Evolutionary conservation across 2,329 filamentous ascomycete species (phyloP), one percentile per base, ranked within the genome.

Genomic region (Ceratocystis lukuohia): DNA sequence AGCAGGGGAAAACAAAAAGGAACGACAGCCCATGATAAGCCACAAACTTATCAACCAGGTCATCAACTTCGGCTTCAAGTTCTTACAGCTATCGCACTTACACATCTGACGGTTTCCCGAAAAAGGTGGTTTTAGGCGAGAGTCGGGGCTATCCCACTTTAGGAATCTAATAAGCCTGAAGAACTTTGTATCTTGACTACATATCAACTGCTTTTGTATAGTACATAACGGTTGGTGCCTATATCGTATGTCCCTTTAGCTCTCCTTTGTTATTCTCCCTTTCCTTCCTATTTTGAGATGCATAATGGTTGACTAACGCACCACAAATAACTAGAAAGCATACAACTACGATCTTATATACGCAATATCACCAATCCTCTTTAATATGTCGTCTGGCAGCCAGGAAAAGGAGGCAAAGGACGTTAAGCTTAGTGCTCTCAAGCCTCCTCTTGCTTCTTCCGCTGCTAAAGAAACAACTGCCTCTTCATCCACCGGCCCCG

Each of bases 71-170:
- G 5, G n/a, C n/a, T 8, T 53, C 56, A 59, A 59, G 56, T 37
- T 59, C 56, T 59, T 59, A 59, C 56, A 59, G 15, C 25, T n/a
- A 33, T 37, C 7, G 12, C 6, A 30, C 17, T 37, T 59, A 33
- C 56, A 33, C 12, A 25, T 59, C 56, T 59, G 56, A 59, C 56
- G 15, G 28, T 25, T 5, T 33, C 6, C 56, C 56, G 56, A 37
- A 59, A 59, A 37, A 59, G 56, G 56, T 15, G 25, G 28, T 59
- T 59, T 59, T 59, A 59, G 5, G 25, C 56, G 56, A 59, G 56
- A 3, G 12, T 17, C 17, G 17, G 28, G n/a, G 30, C 56, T 59
- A 59, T 59, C 33, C 28, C 56, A 12, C 28, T 33, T 59, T 59
- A 37, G 30, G 56, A 59, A 37, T 33, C 30, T 59, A n/a, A 59